phyloP scores from a whole-genome alignment of 2,329 filamentous ascomycete species.

The Colletotrichum godetiae region DNA sequence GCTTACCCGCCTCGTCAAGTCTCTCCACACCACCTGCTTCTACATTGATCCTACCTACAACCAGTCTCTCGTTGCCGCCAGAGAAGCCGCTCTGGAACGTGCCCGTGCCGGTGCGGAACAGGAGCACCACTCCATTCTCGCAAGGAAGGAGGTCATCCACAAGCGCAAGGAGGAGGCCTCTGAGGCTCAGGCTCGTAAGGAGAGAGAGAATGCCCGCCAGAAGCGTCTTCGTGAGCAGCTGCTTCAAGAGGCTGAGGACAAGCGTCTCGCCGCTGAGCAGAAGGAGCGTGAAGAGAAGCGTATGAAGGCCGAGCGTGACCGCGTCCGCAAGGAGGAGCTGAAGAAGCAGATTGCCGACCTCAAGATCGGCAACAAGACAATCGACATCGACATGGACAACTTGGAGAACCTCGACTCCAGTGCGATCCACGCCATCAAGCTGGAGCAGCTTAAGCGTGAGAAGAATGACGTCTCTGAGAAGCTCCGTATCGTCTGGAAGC shows the following conservation, averaged over 20 bases:
- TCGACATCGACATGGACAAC: slow-evolving; percentile 82
- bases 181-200: slow-evolving; percentile 85
- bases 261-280: slow-evolving; percentile 91
- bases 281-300: slow-evolving; percentile 89
- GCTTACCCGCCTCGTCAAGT: slow-evolving; percentile 89
- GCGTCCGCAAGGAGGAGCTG: slow-evolving; percentile 91
- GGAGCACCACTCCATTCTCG: slow-evolving; percentile 87
- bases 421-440: slow-evolving; percentile 91
- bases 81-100: slow-evolving; percentile 81
- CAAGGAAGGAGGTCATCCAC: slow-evolving; percentile 90
- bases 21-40: slow-evolving; percentile 92
- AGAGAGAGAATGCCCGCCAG: slow-evolving; percentile 91
- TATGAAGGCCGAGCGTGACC: slow-evolving; percentile 86
- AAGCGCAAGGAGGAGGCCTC: slow-evolving; percentile 98
- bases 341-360: slow-evolving; percentile 93
- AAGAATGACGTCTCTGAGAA: slow-evolving; percentile 96
- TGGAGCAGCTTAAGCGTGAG: slow-evolving; percentile 95
- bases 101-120: slow-evolving; percentile 90
- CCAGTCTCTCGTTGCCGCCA: slow-evolving; percentile 81
- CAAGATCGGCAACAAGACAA: slow-evolving; percentile 84
- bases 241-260: slow-evolving; percentile 88
- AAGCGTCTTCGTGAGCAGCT: slow-evolving; percentile 90
- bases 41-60: slow-evolving; percentile 94
- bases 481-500: slow-evolving; percentile 91
- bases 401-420: slow-evolving; percentile 89